These are phyloP conservation scores for Podaxis sp. DNA, from an alignment of 768 basidiomycete genomes.

Conservation along the genomic window DNA sequence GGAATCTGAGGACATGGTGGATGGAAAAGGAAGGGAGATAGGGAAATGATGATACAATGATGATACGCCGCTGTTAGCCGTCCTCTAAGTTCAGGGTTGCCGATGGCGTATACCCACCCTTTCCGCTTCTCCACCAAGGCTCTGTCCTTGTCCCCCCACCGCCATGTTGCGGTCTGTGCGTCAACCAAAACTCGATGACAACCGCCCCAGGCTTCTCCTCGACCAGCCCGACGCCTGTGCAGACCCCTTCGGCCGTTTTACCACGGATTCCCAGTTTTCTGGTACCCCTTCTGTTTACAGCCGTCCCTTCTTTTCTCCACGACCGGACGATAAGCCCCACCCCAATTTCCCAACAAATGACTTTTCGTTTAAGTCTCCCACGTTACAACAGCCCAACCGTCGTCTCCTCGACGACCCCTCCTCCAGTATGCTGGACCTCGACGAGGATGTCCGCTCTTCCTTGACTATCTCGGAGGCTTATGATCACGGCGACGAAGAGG, in stretches of 20 bases:
- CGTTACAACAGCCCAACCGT: conserved; percentile 27
- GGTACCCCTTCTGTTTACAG: conserved; percentile 75
- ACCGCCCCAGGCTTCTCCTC: conserved; percentile 48
- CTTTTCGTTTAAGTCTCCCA: conserved; percentile 20
- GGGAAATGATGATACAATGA: neutral
- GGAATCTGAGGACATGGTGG: conserved; percentile 11
- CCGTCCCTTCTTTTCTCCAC: conserved; percentile 56
- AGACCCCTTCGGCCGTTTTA: conserved; percentile 47
- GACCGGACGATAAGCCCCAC: conserved; percentile 31
- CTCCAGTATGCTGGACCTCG: conserved; percentile 56
- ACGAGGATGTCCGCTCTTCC: conserved; percentile 47
- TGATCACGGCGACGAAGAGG: conserved; percentile 26
- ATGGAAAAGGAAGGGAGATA: neutral
- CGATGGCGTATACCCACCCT: neutral
- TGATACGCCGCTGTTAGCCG: conserved; percentile 3
- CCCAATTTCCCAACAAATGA: conserved; percentile 26
- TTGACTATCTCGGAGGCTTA: conserved; percentile 26
- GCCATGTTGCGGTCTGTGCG: conserved; percentile 41
- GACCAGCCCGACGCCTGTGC: conserved; percentile 53
- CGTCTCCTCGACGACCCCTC: conserved; percentile 44
- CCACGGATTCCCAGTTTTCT: conserved; percentile 54
- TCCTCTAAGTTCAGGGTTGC: neutral
- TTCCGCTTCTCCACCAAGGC: neutral
- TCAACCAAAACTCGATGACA: conserved; percentile 39
- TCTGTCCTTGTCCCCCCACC: conserved; percentile 6